These are phyloP conservation scores for Xylaria palmicola DNA, from an alignment of 495 filamentous ascomycete species.

Conservation along the genomic window DNA sequence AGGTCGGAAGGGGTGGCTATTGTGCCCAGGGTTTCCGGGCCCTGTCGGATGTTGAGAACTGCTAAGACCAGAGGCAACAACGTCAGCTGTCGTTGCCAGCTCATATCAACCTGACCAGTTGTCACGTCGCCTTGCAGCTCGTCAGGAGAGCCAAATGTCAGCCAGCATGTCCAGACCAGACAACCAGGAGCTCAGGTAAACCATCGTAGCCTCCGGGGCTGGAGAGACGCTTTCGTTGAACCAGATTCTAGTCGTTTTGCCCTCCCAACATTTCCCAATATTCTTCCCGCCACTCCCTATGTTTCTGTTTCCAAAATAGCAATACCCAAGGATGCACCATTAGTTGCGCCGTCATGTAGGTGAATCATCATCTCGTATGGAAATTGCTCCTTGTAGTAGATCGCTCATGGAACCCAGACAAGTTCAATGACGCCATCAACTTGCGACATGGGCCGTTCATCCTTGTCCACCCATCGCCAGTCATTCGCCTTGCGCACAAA, in stretches of 20 bases:
- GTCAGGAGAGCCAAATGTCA: background rate
- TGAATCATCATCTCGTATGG: slow-evolving; percentile 28
- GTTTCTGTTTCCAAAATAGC: slow-evolving; percentile 20
- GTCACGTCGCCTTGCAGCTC: background rate
- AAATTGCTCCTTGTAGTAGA: slow-evolving; percentile 7
- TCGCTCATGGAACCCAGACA: slow-evolving; percentile 46
- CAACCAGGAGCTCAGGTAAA: background rate
- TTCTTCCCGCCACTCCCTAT: slow-evolving; percentile 5
- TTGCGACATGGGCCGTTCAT: slow-evolving; percentile 44
- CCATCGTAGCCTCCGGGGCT: background rate
- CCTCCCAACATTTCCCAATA: slow-evolving; percentile 2
- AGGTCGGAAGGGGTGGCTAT: background rate
- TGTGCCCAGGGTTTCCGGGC: background rate
- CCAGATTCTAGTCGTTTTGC: background rate
- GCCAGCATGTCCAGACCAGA: background rate
- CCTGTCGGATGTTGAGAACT: background rate
- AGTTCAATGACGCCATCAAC: slow-evolving; percentile 52
- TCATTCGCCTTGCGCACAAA: slow-evolving; percentile 50
- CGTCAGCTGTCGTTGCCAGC: background rate
- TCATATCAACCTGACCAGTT: background rate
- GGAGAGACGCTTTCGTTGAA: background rate
- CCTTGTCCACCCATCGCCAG: slow-evolving; percentile 46
- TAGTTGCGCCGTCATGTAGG: slow-evolving; percentile 27
- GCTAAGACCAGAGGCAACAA: background rate
- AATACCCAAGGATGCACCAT: slow-evolving; percentile 22